These are phyloP conservation scores for Sphaerulina populicola DNA, from an alignment of 2,329 filamentous ascomycete genomes.

Conservation along the genomic window DNA sequence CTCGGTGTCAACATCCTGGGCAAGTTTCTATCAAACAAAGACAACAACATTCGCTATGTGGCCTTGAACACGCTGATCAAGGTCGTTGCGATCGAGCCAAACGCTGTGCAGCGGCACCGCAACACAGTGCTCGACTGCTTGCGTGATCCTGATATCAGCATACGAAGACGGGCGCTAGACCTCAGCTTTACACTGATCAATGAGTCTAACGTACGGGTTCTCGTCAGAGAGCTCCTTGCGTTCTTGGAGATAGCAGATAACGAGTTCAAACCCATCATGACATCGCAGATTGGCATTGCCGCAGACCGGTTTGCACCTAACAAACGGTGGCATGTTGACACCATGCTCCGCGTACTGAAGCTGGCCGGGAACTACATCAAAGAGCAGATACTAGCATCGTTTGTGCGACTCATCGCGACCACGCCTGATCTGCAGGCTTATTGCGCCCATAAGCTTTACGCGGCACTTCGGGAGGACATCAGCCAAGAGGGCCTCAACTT, in stretches of 20 bases:
- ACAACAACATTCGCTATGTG: slow-evolving; percentile 99
- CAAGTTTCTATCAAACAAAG: slow-evolving; percentile 95
- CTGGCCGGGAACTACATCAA: slow-evolving; percentile 95
- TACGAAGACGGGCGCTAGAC: slow-evolving; percentile 86
- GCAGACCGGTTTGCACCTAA: slow-evolving; percentile 93
- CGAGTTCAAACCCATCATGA: slow-evolving; percentile 98
- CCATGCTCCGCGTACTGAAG: slow-evolving; percentile 87
- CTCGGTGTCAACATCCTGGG: slow-evolving; percentile 96
- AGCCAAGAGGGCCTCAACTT: slow-evolving; percentile 93
- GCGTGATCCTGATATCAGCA: slow-evolving; percentile 95
- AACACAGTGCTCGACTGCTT: slow-evolving; percentile 97
- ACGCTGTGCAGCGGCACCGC: slow-evolving; percentile 90
- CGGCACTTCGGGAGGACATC: slow-evolving; percentile 86
- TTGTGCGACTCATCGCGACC: slow-evolving; percentile 89
- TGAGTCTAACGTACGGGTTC: slow-evolving; percentile 85
- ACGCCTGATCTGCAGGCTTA: slow-evolving; percentile 93
- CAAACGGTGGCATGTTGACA: slow-evolving; percentile 97
- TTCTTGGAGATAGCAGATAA: slow-evolving; percentile 97
- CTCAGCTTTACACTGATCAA: slow-evolving; percentile 98
- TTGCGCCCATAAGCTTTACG: slow-evolving; percentile 88
- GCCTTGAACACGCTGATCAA: slow-evolving; percentile 96
- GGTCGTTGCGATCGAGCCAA: slow-evolving; percentile 94
- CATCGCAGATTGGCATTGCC: slow-evolving; percentile 92
- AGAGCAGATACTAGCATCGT: slow-evolving; percentile 93
- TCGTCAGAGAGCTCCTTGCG: slow-evolving; percentile 85